These are phyloP conservation scores for Phytophthora constricta DNA, from an alignment of 352 stramenopile species.

Conservation along the genomic window DNA sequence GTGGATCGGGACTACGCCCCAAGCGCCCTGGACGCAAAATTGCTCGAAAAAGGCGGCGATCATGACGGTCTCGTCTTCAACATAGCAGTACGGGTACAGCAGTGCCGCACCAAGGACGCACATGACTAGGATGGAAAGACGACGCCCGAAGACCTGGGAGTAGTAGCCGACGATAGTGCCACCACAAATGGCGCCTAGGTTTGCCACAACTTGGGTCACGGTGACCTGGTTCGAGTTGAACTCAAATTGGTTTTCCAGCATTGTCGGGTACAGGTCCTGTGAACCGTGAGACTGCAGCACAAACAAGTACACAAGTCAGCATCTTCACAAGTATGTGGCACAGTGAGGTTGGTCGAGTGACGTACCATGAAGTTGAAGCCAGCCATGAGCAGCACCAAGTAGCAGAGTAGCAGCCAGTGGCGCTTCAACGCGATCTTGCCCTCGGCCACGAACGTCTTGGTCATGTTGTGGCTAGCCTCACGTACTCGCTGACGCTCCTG, in stretches of 20 bases:
- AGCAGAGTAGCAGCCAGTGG: constrained; percentile 52
- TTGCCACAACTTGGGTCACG: constrained; percentile 54
- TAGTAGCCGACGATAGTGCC: constrained; percentile 62
- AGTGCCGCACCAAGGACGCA: constrained; percentile 38
- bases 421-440: constrained; percentile 52
- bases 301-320: constrained; percentile 5
- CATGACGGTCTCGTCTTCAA: constrained; percentile 37
- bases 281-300: constrained; percentile 47
- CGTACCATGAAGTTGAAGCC: constrained; percentile 58
- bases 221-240: constrained; percentile 57
- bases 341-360: neutral
- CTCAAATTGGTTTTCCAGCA: constrained; percentile 54
- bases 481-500: constrained; percentile 43
- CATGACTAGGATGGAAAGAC: constrained; percentile 50
- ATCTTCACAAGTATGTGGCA: neutral
- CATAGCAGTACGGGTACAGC: constrained; percentile 60
- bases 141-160: constrained; percentile 57
- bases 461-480: constrained; percentile 40
- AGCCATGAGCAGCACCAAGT: constrained; percentile 56
- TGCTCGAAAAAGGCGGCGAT: constrained; percentile 54
- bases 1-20: constrained; percentile 53
- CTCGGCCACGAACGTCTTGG: constrained; percentile 44
- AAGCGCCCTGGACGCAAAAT: constrained; percentile 57
- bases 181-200: constrained; percentile 55
- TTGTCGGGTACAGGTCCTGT: constrained; percentile 60